phyloP scores from a whole-genome alignment of 345 rosid species.

The Laguncularia racemosa region DNA sequence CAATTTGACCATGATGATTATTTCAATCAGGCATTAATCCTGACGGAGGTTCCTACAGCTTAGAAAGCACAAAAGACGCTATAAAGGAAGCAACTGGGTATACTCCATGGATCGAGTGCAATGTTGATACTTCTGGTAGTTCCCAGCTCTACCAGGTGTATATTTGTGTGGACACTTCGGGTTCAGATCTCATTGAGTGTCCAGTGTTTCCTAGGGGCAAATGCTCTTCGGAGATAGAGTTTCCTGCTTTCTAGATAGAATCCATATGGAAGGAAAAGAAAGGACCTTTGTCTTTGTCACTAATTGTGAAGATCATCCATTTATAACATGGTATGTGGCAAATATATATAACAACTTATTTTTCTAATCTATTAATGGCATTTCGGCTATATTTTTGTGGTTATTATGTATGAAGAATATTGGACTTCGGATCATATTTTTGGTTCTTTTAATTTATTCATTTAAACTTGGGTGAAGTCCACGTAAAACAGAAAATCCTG shows the following conservation, averaged over 20 bases:
- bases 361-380: no score
- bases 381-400: no score
- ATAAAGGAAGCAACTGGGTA: constrained; percentile 42
- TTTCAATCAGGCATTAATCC: constrained; percentile 47
- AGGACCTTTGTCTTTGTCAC: no score
- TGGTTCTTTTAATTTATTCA: no score
- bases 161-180: constrained; percentile 71
- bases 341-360: no score
- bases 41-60: constrained; percentile 41
- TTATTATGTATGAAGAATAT: no score
- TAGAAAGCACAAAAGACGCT: constrained; percentile 50
- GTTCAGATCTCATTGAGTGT: constrained; percentile 52
- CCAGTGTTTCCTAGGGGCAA: constrained; percentile 60
- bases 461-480: no score
- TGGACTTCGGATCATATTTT: no score
- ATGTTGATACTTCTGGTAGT: constrained; percentile 46
- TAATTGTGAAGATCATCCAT: no score
- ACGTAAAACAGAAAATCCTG: no score
- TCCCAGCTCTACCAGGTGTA: constrained; percentile 83
- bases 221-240: constrained; percentile 55
- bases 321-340: no score
- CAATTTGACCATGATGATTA: background rate
- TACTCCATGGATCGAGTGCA: constrained; percentile 77
- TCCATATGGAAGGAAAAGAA: no score
- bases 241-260: constrained; percentile 50